These are phyloP conservation scores for Prunus davidiana DNA, from an alignment of 306 rosid species.

Conservation along the genomic window DNA sequence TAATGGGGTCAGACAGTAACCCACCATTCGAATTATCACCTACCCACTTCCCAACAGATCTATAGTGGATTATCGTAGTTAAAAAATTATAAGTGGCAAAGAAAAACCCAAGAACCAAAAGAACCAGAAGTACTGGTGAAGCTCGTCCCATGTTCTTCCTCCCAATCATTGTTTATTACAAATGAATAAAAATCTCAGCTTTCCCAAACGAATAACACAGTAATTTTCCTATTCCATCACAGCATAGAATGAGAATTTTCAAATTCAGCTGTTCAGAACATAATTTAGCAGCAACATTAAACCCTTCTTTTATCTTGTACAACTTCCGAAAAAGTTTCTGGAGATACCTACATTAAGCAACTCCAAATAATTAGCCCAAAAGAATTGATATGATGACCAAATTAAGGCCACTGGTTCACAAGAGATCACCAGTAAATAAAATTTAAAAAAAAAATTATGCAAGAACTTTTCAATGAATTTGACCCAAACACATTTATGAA, in stretches of 20 bases:
- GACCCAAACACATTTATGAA: background rate
- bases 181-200: constrained; percentile 30
- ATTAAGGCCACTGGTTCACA: background rate
- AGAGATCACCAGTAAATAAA: constrained; percentile 1
- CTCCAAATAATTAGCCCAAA: background rate
- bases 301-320: background rate
- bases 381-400: background rate
- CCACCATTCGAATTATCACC: constrained; percentile 20
- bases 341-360: constrained; percentile 20
- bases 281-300: constrained; percentile 1
- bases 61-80: constrained; percentile 53
- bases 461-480: background rate
- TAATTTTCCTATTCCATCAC: constrained; percentile 23
- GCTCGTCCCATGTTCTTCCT: constrained; percentile 64
- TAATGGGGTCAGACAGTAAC: constrained; percentile 58
- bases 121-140: constrained; percentile 61
- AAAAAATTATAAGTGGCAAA: constrained; percentile 74
- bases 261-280: constrained; percentile 23
- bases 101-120: constrained; percentile 75
- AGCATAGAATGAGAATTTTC: constrained; percentile 19
- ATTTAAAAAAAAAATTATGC: background rate
- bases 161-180: constrained; percentile 30
- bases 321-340: background rate
- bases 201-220: constrained; percentile 29
- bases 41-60: constrained; percentile 41